Evolutionary conservation across 768 basidiomycete genomes (phyloP).

Genomic region (Candolleomyces eurysporus): DNA sequence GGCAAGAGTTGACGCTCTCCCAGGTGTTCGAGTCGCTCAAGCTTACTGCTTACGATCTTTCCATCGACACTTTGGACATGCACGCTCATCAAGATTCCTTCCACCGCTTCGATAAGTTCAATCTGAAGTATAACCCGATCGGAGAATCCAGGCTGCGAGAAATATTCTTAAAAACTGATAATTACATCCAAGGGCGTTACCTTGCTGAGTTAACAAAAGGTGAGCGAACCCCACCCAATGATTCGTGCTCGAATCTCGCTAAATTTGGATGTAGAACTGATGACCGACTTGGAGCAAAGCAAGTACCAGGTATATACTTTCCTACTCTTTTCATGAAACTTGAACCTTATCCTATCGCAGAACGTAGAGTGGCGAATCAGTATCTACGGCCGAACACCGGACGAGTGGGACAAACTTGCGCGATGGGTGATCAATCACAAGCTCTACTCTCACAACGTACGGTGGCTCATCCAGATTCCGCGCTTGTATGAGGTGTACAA

Average conservation of each 20-base stretch:
- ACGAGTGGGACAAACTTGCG: constrained; percentile 98
- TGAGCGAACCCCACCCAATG: constrained; percentile 23
- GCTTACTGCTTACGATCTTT: constrained; percentile 94
- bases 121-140: constrained; percentile 95
- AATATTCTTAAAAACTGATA: constrained; percentile 98
- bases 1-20: constrained; percentile 78
- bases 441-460: constrained; percentile 92
- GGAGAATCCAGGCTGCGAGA: constrained; percentile 93
- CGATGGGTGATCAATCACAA: constrained; percentile 96
- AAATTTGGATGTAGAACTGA: constrained; percentile 63
- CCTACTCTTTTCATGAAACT: constrained; percentile 2
- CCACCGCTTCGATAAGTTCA: constrained; percentile 98
- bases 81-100: constrained; percentile 98
- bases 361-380: constrained; percentile 98
- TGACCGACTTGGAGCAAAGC: constrained; percentile 96
- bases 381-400: constrained; percentile 79
- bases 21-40: constrained; percentile 97
- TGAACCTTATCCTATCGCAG: constrained; percentile 44
- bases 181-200: constrained; percentile 88
- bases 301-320: constrained; percentile 81
- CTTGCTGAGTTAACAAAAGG: constrained; percentile 93
- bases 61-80: constrained; percentile 99
- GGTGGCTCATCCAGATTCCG: constrained; percentile 96
- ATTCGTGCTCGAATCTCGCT: neutral
- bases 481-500: constrained; percentile 96